phyloP scores from a whole-genome alignment of 495 filamentous ascomycete species.

The Hamigera avellanea region DNA sequence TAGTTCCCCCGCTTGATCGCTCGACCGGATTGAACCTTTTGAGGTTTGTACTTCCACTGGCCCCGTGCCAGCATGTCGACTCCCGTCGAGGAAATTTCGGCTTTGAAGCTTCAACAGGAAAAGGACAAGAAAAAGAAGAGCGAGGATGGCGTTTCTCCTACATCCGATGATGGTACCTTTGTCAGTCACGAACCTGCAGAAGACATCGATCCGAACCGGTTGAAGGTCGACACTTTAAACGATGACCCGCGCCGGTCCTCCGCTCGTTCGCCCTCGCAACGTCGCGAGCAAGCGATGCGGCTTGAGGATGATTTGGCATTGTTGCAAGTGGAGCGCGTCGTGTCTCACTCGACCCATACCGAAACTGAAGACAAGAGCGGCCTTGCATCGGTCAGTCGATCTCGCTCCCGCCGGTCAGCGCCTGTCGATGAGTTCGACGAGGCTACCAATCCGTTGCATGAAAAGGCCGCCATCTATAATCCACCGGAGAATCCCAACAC shows the following conservation, averaged over 20 bases:
- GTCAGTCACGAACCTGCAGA: slow-evolving; percentile 18
- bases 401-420: slow-evolving; percentile 39
- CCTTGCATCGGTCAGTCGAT: slow-evolving; percentile 14
- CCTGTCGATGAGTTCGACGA: slow-evolving; percentile 78
- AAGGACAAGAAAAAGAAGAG: slow-evolving; percentile 9
- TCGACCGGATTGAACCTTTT: too few species aligned
- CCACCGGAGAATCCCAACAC: slow-evolving; percentile 57
- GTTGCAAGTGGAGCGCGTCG: slow-evolving; percentile 69
- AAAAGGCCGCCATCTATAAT: slow-evolving; percentile 55
- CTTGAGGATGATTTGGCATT: slow-evolving; percentile 79
- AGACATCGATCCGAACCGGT: slow-evolving; percentile 10
- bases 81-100: slow-evolving; percentile 33
- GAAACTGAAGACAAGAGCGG: slow-evolving; percentile 12
- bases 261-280: slow-evolving; percentile 37
- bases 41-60: slow-evolving; percentile 4
- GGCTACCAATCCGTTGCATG: slow-evolving; percentile 61
- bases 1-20: too few species aligned
- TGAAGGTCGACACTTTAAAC: slow-evolving; percentile 25
- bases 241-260: slow-evolving; percentile 10
- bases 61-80: slow-evolving; percentile 40
- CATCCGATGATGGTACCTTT: slow-evolving; percentile 29
- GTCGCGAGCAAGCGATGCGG: slow-evolving; percentile 56
- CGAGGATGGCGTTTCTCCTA: slow-evolving; percentile 15
- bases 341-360: slow-evolving; percentile 42
- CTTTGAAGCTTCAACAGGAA: slow-evolving; percentile 12